A percentile compares a stretch with the other conserved stretches of the same genome.
Conservation (phyloP, 139 green algal species). For the Edaphochlamys debaryana region DNA sequence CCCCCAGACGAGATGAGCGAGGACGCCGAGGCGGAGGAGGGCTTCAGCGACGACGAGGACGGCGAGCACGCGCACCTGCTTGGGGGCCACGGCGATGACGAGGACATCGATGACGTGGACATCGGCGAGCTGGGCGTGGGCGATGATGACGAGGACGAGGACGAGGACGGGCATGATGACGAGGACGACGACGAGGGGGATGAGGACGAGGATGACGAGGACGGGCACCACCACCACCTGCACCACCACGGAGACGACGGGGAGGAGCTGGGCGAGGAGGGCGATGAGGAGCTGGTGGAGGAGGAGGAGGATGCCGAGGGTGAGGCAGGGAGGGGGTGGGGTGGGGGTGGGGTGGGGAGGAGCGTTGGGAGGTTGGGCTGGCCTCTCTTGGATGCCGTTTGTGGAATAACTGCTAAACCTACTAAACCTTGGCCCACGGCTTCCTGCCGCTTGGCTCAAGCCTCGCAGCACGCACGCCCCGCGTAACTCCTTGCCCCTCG, state of each 20-base stretch:
- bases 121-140: too few relatives aligned
- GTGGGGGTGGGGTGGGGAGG: neutral
- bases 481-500: too few relatives aligned
- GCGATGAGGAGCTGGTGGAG: constrained; percentile 39
- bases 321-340: neutral
- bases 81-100: too few relatives aligned
- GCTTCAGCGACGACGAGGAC: constrained; percentile 17
- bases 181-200: constrained; percentile 29
- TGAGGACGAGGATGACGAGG: neutral
- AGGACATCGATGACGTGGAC: too few relatives aligned
- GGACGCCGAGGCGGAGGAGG: constrained; percentile 38
- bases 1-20: constrained; percentile 39
- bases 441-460: too few relatives aligned
- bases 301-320: constrained; percentile 48
- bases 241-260: neutral
- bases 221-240: neutral
- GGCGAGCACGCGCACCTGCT: too few relatives aligned
- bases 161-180: constrained; percentile 10
- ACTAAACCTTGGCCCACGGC: too few relatives aligned
- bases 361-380: neutral
- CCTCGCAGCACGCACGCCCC: too few relatives aligned
- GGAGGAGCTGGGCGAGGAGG: constrained; percentile 22
- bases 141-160: constrained; percentile 35
- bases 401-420: too few relatives aligned
- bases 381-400: too few relatives aligned